These are phyloP conservation scores for Globisporangium canariense DNA, from an alignment of 352 stramenopile genomes.

Conservation along the genomic window DNA sequence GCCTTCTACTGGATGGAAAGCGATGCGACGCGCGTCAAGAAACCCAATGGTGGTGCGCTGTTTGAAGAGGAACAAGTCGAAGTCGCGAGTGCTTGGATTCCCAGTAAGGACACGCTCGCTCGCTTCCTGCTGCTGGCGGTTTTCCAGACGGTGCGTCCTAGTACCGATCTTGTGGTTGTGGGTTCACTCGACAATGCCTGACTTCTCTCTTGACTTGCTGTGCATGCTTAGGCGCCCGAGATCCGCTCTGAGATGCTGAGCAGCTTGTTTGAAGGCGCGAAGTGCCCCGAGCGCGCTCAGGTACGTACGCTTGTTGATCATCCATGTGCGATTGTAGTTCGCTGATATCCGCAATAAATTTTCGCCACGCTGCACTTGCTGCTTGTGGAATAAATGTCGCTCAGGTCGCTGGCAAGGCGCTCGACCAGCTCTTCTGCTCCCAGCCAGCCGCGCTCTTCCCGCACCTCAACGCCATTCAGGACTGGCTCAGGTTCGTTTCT, in stretches of 20 bases:
- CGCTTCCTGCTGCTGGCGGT: slow-evolving; percentile 18
- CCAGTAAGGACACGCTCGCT: slow-evolving; percentile 9
- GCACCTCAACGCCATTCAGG: slow-evolving; percentile 55
- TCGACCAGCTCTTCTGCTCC: slow-evolving; percentile 24
- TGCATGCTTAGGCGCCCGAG: slow-evolving; percentile 36
- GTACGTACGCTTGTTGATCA: slow-evolving; percentile 1
- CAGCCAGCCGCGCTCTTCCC: slow-evolving; percentile 30
- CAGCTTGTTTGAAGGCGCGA: slow-evolving; percentile 36
- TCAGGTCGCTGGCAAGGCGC: slow-evolving; percentile 18
- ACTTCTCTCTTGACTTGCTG: not conserved
- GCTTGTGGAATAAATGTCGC: no score
- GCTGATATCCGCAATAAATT: no score
- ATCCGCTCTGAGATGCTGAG: slow-evolving; percentile 48
- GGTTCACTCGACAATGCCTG: not conserved
- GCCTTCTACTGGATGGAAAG: slow-evolving; percentile 56
- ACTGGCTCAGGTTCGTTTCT: slow-evolving; percentile 54
- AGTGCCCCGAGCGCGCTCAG: slow-evolving; percentile 9
- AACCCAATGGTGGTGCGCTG: slow-evolving; percentile 3
- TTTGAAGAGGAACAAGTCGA: not conserved
- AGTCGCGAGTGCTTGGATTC: not conserved
- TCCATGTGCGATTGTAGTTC: no score
- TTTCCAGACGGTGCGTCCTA: slow-evolving; percentile 16
- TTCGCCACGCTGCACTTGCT: not conserved
- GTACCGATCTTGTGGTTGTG: not conserved
- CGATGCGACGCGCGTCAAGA: not conserved